Evolutionary conservation across 2,329 filamentous ascomycete genomes (phyloP).

Genomic region (Botryotinia convoluta): DNA sequence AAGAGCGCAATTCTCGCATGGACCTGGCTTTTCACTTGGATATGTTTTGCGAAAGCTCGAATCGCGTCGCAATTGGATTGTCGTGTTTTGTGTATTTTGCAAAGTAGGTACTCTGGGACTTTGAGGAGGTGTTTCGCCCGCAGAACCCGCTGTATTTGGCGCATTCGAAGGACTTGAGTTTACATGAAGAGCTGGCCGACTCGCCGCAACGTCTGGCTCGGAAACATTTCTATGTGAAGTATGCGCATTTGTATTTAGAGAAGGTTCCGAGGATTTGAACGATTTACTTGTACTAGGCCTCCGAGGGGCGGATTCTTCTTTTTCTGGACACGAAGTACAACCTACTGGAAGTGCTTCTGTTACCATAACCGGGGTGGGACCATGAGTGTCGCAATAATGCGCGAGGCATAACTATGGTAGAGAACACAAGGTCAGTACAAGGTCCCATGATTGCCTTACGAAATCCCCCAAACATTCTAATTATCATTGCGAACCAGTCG

Average conservation of each 20-base stretch:
- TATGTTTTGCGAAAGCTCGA: constrained; percentile 62
- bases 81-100: constrained; percentile 30
- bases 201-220: constrained; percentile 23
- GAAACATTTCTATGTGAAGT: constrained; percentile 24
- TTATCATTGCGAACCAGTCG: constrained; percentile 1
- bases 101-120: constrained; percentile 49
- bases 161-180: constrained; percentile 26
- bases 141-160: constrained; percentile 40
- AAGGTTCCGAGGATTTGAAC: constrained; percentile 27
- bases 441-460: constrained; percentile 1
- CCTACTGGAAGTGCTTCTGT: constrained; percentile 63
- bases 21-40: constrained; percentile 61
- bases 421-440: constrained; percentile 26
- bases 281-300: constrained; percentile 34
- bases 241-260: constrained; percentile 18
- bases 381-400: constrained; percentile 69
- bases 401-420: constrained; percentile 60
- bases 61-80: constrained; percentile 47
- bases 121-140: constrained; percentile 57
- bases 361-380: constrained; percentile 67
- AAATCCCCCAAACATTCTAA: neutral
- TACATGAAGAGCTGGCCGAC: neutral
- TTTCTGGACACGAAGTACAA: constrained; percentile 59
- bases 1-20: constrained; percentile 67
- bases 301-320: constrained; percentile 35